Conservation (phyloP, 2,329 filamentous ascomycete species). For the Saccharata proteae region DNA sequence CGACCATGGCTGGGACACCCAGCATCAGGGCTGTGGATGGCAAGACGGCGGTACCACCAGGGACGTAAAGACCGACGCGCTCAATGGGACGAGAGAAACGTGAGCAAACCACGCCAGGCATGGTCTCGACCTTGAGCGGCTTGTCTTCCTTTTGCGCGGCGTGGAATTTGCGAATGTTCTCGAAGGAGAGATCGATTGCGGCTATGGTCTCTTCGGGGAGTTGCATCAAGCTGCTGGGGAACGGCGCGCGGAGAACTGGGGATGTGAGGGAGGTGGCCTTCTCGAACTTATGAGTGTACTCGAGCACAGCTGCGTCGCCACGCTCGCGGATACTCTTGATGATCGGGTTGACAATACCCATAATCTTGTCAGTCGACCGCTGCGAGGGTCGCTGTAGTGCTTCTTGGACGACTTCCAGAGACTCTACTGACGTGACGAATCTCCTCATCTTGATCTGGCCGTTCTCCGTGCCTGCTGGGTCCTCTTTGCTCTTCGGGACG, state of each 20-base stretch:
- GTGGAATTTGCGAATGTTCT: constrained; percentile 93
- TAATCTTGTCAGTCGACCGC: constrained; percentile 85
- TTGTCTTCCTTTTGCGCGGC: constrained; percentile 78
- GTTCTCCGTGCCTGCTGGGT: constrained; percentile 35
- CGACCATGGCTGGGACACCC: constrained; percentile 93
- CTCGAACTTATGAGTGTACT: constrained; percentile 96
- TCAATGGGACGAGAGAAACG: constrained; percentile 89
- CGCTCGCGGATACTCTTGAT: constrained; percentile 73
- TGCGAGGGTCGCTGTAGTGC: constrained; percentile 83
- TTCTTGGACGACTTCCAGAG: constrained; percentile 53
- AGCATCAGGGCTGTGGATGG: constrained; percentile 97
- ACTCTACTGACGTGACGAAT: constrained; percentile 55
- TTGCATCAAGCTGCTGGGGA: constrained; percentile 74
- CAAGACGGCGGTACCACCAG: constrained; percentile 91
- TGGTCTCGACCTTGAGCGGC: constrained; percentile 79
- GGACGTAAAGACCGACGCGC: constrained; percentile 90
- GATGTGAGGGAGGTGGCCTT: constrained; percentile 85
- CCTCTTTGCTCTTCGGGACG: constrained; percentile 39
- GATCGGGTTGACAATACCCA: constrained; percentile 83
- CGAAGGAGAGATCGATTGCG: constrained; percentile 87
- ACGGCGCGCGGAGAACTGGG: constrained; percentile 81
- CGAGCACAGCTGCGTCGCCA: constrained; percentile 78
- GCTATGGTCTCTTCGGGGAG: constrained; percentile 70
- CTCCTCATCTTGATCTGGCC: constrained; percentile 72
- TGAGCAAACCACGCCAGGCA: constrained; percentile 92